Conservation (phyloP, 306 rosid species). For the Mimosa pudica region DNA sequence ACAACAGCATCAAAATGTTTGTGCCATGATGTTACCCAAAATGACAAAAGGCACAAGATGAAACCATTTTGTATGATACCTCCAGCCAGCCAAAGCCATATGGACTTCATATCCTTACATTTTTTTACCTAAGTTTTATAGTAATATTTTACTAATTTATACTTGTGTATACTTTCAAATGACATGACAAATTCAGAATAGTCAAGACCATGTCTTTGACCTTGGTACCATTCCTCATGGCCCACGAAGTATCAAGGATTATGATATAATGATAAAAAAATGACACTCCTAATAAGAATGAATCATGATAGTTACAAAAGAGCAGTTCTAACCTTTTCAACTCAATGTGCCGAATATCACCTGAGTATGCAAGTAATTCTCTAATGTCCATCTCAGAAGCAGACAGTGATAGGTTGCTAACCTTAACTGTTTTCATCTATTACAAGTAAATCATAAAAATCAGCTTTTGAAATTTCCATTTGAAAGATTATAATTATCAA, state of each 20-base stretch:
- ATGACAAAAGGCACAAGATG: not conserved
- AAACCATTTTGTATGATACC: not conserved
- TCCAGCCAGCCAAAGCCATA: not conserved
- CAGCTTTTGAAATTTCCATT: conserved; percentile 1
- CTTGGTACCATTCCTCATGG: not conserved
- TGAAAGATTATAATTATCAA: not conserved
- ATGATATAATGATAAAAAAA: not conserved
- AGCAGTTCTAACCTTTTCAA: conserved; percentile 63
- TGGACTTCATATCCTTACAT: not conserved
- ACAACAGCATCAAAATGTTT: not conserved
- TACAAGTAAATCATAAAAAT: conserved; percentile 27
- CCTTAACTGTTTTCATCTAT: conserved; percentile 70
- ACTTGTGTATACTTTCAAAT: not conserved
- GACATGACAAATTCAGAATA: not conserved
- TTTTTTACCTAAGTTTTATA: not conserved
- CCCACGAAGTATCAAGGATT: not conserved
- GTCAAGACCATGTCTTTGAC: not conserved
- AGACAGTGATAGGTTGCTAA: conserved; percentile 65
- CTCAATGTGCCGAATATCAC: conserved; percentile 71
- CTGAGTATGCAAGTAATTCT: conserved; percentile 90
- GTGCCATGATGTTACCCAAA: not conserved
- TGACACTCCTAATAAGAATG: conserved; percentile 4
- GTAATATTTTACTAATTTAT: not conserved
- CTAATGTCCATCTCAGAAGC: conserved; percentile 54
- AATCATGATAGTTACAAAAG: conserved; percentile 16